Base-by-base conservation (phyloP, 495 filamentous ascomycete species). In the Hypoxylon intermedium region DNA sequence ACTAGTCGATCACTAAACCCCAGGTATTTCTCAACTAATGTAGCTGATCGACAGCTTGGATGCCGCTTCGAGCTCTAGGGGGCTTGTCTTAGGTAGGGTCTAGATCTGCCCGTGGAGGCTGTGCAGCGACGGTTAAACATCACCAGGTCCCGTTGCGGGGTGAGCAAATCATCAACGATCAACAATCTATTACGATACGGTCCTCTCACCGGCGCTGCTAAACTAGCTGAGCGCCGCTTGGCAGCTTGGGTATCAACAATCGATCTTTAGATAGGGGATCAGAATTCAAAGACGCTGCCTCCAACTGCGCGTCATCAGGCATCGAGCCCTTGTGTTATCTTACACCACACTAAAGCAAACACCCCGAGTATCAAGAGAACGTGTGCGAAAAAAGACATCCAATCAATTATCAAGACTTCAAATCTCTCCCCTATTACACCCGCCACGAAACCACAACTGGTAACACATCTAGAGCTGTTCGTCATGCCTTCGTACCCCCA, bases 281-380 rank as follows among this genome's bases (percentile, higher is more conserved):
- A 38, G 30, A 16, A 16, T 18, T 23, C 16, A n/a, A 41, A 13
- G 48, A 26, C 15, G 4, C 31, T 12, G 20, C 46, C 40, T 53
- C 47, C 21, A 45, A 45, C 40, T 58, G 44, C 54, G 50, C 45
- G 54, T 50, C 44, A 50, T 49, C 13, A 21, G 34, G 16, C 37
- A 42, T 44, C 26, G 5, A 33, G 36, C 36, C 36, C 54, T 28
- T 24, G 44, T 58, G 18, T 11, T 12, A 42, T 41, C 9, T 21
- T 13, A 34, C 19, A 43, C 26, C n/a, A 24, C 44, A 1, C 54
- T 26, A 40, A n/a, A 28, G 19, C 28, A 15, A 36, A 47, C 18
- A 13, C 18, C 16, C 31, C 30, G 12, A 50, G 9, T 4, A 37
- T 15, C 34, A 37, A 37, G 34, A 15, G 34, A 37, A 37, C 13